Conservation (phyloP, 2,329 filamentous ascomycete genomes). For the Cryphonectria radicalis region DNA sequence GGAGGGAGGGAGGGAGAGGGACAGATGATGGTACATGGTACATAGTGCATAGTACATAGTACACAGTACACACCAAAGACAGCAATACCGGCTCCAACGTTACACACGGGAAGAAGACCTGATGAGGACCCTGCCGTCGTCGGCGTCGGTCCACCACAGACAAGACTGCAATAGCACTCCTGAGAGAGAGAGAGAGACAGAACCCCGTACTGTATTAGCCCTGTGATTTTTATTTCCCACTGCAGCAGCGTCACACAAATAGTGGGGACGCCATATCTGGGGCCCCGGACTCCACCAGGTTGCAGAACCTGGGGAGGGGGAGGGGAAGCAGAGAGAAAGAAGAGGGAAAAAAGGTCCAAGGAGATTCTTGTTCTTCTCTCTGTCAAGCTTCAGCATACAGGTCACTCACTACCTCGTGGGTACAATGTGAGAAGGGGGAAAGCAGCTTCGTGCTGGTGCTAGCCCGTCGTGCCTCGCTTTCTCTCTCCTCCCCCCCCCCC, state of each 20-base stretch:
- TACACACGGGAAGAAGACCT: background rate
- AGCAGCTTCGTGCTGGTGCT: background rate
- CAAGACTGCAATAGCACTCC: background rate
- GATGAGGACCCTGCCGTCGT: background rate
- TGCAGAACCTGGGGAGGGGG: background rate
- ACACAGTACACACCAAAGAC: background rate
- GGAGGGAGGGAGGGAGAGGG: background rate
- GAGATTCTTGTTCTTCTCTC: background rate
- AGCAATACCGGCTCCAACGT: background rate
- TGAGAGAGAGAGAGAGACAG: too few species aligned
- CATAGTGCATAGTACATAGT: background rate
- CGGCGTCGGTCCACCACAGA: background rate
- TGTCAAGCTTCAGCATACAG: background rate
- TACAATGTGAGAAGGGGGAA: background rate
- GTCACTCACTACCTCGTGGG: too few species aligned
- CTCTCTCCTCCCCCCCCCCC: too few species aligned
- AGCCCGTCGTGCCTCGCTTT: background rate
- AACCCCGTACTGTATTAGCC: background rate
- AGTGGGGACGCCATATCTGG: constrained; percentile 3
- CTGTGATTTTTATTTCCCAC: background rate
- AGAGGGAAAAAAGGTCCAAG: background rate
- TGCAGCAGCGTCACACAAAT: background rate
- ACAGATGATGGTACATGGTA: background rate
- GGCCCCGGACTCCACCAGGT: constrained; percentile 7
- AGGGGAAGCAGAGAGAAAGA: background rate